Evolutionary conservation across 352 stramenopile genomes (phyloP).

Genomic region (Plasmopara muralis): DNA sequence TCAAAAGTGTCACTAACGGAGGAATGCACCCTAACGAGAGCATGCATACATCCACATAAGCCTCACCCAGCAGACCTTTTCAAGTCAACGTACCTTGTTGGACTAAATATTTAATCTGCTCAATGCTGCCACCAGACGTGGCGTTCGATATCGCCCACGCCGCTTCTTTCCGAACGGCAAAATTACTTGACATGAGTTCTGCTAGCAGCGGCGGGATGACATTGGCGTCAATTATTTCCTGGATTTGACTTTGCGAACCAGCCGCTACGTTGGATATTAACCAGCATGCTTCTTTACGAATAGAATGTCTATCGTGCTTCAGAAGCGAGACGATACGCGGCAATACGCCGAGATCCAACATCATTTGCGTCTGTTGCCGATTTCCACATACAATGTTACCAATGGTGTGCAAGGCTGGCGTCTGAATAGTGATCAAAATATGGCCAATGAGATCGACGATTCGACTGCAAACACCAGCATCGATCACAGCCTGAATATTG

Average conservation of each 20-base stretch:
- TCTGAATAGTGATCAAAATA: conserved; percentile 90
- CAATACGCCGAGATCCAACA: conserved; percentile 51
- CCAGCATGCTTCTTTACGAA: conserved; percentile 83
- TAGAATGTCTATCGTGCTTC: conserved; percentile 72
- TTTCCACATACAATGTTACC: conserved; percentile 98
- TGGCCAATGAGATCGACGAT: conserved; percentile 96
- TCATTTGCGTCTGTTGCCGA: conserved; percentile 63
- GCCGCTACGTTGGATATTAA: conserved; percentile 79
- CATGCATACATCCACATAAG: background rate
- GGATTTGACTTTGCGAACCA: conserved; percentile 61
- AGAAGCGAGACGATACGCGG: conserved; percentile 52
- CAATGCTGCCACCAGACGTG: conserved; percentile 60
- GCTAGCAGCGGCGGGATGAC: conserved; percentile 63
- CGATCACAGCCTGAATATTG: conserved; percentile 97
- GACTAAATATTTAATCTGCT: conserved; percentile 97
- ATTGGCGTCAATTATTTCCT: conserved; percentile 73
- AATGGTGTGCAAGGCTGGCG: conserved; percentile 93
- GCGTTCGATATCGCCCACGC: conserved; percentile 82
- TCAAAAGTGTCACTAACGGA: conserved; percentile 93
- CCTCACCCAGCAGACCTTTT: background rate
- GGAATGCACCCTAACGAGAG: conserved; percentile 85
- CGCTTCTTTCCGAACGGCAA: conserved; percentile 81
- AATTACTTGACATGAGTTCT: conserved; percentile 53
- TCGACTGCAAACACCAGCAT: conserved; percentile 90
- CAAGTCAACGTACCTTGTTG: conserved; percentile 62